Conservation (phyloP, 1,284 basidiomycete species). For the Ceratobasidium sp. region DNA sequence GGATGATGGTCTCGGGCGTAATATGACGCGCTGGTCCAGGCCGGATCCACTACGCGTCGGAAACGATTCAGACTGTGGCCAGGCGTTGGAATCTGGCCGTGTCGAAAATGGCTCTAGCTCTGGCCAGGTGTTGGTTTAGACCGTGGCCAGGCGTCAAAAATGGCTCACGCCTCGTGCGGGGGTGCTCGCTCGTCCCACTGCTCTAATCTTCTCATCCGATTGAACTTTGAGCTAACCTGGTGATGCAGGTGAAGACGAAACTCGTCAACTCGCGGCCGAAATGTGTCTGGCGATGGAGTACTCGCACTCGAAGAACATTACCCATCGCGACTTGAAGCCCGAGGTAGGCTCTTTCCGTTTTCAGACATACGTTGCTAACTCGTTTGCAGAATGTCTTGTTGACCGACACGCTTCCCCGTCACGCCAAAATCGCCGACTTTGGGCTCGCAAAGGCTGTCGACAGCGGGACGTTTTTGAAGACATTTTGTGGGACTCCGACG, state of each 20-base stretch:
- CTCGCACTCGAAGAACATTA: constrained; percentile 74
- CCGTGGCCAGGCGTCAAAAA: neutral
- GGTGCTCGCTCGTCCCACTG: neutral
- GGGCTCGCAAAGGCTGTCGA: constrained; percentile 89
- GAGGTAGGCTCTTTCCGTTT: constrained; percentile 57
- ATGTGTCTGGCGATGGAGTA: constrained; percentile 61
- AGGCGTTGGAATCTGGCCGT: too few species aligned
- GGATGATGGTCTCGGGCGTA: too few species aligned
- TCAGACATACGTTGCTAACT: neutral
- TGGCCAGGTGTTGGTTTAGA: neutral
- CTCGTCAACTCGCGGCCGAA: constrained; percentile 71
- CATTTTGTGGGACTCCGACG: constrained; percentile 84
- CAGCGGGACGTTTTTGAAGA: constrained; percentile 51
- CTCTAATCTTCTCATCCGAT: neutral
- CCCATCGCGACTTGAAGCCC: constrained; percentile 92
- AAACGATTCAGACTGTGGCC: too few species aligned
- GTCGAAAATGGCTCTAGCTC: neutral
- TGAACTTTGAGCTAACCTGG: neutral
- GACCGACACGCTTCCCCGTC: constrained; percentile 55
- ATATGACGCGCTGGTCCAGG: too few species aligned
- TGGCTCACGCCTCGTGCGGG: neutral
- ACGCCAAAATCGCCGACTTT: constrained; percentile 88
- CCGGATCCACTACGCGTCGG: too few species aligned
- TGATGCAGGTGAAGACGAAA: constrained; percentile 59
- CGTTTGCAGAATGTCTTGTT: constrained; percentile 20